phyloP scores from a whole-genome alignment of 202 grass and related monocot genomes.

The Zoysia matrella region DNA sequence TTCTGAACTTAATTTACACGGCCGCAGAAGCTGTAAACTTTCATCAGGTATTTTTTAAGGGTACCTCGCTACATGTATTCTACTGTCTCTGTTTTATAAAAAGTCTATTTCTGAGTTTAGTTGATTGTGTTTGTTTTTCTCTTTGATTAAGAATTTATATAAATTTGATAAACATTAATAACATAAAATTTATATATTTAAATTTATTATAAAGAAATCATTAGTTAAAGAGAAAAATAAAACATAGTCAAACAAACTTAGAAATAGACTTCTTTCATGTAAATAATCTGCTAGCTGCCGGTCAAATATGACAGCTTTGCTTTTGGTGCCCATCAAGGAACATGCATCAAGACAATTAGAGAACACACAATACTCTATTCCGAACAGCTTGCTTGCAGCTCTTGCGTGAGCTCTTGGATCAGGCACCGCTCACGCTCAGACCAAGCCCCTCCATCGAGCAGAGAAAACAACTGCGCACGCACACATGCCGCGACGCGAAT shows the following conservation, averaged over 20 bases:
- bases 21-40: neutral
- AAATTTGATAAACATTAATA: no score
- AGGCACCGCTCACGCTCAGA: conserved; percentile 30
- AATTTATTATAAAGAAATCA: no score
- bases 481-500: conserved; percentile 58
- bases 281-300: neutral
- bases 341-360: conserved; percentile 7
- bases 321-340: neutral
- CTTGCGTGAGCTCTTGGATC: conserved; percentile 55
- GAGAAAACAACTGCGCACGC: conserved; percentile 46
- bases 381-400: conserved; percentile 40
- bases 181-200: no score
- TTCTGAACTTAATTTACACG: conserved; percentile 24
- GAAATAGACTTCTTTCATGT: no score
- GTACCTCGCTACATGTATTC: neutral
- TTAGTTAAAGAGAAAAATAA: no score
- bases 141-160: no score
- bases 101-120: no score
- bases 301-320: neutral
- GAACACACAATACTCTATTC: no score
- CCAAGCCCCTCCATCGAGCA: conserved; percentile 37
- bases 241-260: no score
- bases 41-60: neutral
- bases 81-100: no score
- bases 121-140: no score